A percentile compares a stretch with the other conserved stretches of the same genome.
These are phyloP conservation scores for Meira nashicola DNA, from an alignment of 1,284 basidiomycete genomes.

Conservation along the genomic window DNA sequence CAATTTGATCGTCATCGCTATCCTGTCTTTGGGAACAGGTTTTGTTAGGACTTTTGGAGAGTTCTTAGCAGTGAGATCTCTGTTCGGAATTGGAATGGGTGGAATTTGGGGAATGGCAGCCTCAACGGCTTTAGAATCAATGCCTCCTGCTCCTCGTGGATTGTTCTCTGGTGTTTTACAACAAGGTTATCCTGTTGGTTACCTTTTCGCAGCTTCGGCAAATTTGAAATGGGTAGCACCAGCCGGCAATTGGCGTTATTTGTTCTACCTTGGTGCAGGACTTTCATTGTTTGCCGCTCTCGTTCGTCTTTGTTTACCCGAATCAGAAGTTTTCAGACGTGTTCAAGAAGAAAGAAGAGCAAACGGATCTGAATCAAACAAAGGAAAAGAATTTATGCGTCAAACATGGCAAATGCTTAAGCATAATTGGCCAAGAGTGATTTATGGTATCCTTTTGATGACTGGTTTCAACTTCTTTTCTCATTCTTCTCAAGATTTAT, in stretches of 20 bases:
- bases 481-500: slow-evolving; percentile 54
- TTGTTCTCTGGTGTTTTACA: slow-evolving; percentile 78
- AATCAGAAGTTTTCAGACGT: slow-evolving; percentile 67
- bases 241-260: slow-evolving; percentile 55
- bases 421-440: slow-evolving; percentile 75
- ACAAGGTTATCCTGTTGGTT: slow-evolving; percentile 67
- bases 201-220: slow-evolving; percentile 63
- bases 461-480: slow-evolving; percentile 82
- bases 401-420: slow-evolving; percentile 72
- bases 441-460: slow-evolving; percentile 66
- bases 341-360: slow-evolving; percentile 52
- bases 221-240: slow-evolving; percentile 61
- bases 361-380: slow-evolving; percentile 47
- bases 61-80: slow-evolving; percentile 56
- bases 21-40: slow-evolving; percentile 69
- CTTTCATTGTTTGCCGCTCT: slow-evolving; percentile 69
- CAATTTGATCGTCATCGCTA: slow-evolving; percentile 58
- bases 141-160: slow-evolving; percentile 80
- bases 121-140: slow-evolving; percentile 74
- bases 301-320: slow-evolving; percentile 71
- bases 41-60: slow-evolving; percentile 56
- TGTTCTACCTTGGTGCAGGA: slow-evolving; percentile 59
- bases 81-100: slow-evolving; percentile 65
- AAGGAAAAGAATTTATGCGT: slow-evolving; percentile 66
- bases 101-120: slow-evolving; percentile 40